A percentile compares a stretch with the other conserved stretches of the same genome.
These are phyloP conservation scores for Mucor velutinosus DNA, from an alignment of 371 early-diverging fungal genomes.

Conservation along the genomic window DNA sequence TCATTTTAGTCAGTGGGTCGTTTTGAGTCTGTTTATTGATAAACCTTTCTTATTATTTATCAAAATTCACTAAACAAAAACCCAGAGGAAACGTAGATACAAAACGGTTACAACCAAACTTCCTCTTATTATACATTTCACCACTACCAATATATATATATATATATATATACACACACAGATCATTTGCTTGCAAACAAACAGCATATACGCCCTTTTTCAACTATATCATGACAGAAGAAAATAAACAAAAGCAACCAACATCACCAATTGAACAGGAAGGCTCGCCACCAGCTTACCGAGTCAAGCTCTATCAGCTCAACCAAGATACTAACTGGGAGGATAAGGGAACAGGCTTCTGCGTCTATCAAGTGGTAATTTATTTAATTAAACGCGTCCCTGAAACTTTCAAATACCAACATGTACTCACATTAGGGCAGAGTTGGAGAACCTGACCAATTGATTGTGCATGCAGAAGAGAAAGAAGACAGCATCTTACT, in stretches of 20 bases:
- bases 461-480: conserved; percentile 67
- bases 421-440: conserved; percentile 29
- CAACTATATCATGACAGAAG: conserved; percentile 3
- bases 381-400: conserved; percentile 14
- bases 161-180: no score
- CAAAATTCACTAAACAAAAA: no score
- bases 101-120: no score
- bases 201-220: not conserved
- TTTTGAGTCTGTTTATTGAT: not conserved
- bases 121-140: no score
- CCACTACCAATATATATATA: no score
- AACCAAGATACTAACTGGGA: conserved; percentile 70
- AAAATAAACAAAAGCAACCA: not conserved
- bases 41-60: not conserved
- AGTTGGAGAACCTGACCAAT: conserved; percentile 57
- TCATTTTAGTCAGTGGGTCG: not conserved
- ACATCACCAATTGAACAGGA: not conserved
- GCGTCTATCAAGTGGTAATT: conserved; percentile 59
- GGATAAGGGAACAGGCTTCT: conserved; percentile 83
- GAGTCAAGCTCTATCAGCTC: conserved; percentile 84
- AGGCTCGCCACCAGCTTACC: conserved; percentile 13
- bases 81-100: no score
- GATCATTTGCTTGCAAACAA: not conserved
- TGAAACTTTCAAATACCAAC: conserved; percentile 20
- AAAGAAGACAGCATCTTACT: conserved; percentile 63